Evolutionary conservation across 2,329 filamentous ascomycete species (phyloP).

Genomic region (Penicillium fuscoglaucum): DNA sequence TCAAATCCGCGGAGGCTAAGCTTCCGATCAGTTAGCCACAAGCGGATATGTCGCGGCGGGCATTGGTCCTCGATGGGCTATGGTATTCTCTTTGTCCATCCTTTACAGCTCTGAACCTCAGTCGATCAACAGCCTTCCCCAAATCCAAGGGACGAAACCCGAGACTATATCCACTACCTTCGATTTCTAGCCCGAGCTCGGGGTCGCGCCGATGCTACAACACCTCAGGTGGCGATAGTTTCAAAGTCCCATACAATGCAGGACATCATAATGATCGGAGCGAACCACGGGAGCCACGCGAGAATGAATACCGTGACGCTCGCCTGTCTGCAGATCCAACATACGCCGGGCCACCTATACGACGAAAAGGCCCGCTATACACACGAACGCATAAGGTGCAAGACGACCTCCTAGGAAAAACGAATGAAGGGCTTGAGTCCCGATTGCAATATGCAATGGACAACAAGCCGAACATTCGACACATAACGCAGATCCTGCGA

Average conservation of each 20-base stretch:
- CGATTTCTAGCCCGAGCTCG: constrained; percentile 9
- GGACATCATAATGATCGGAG: not conserved
- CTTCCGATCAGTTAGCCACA: constrained; percentile 13
- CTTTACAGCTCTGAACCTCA: constrained; percentile 27
- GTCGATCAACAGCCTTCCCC: constrained; percentile 14
- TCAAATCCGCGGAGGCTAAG: constrained; percentile 9
- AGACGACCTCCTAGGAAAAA: constrained; percentile 4
- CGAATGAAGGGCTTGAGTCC: constrained; percentile 31
- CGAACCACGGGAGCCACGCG: not conserved
- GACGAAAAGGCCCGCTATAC: not conserved
- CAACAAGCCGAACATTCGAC: constrained; percentile 27
- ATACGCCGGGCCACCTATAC: not conserved
- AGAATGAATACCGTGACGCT: not conserved
- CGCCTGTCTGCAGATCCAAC: not conserved
- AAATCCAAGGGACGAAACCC: constrained; percentile 12
- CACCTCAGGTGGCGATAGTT: constrained; percentile 8
- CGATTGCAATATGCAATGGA: constrained; percentile 30
- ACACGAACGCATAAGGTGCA: constrained; percentile 3
- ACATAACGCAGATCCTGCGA: constrained; percentile 36
- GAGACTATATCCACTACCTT: constrained; percentile 2
- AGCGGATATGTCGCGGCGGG: constrained; percentile 36
- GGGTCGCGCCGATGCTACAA: constrained; percentile 24
- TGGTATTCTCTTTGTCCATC: constrained; percentile 46
- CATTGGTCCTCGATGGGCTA: constrained; percentile 39
- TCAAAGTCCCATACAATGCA: not conserved